phyloP scores from a whole-genome alignment of 202 grass and related monocot genomes.

The Miscanthus sacchariflorus region DNA sequence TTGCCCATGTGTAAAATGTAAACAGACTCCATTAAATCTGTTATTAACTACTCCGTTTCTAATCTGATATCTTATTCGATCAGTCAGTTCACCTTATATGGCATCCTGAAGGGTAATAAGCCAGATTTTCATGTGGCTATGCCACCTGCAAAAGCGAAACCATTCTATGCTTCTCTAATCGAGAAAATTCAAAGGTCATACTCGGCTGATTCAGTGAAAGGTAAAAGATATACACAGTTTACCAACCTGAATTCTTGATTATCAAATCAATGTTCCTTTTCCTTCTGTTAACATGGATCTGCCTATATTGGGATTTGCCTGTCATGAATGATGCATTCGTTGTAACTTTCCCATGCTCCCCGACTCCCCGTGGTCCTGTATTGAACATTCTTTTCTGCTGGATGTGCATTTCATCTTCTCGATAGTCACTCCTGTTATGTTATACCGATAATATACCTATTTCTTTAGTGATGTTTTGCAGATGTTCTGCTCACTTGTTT shows the following conservation, averaged over 20 bases:
- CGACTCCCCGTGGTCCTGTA: neutral
- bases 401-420: neutral
- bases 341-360: neutral
- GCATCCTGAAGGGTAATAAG: conserved; percentile 94
- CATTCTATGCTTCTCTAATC: conserved; percentile 81
- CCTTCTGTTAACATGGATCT: neutral
- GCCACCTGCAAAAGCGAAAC: conserved; percentile 90
- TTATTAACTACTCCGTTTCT: conserved; percentile 35
- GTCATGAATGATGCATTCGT: neutral
- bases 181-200: conserved; percentile 85
- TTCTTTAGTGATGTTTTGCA: neutral
- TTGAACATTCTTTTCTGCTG: conserved; percentile 6
- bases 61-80: conserved; percentile 57
- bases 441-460: neutral
- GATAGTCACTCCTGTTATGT: neutral
- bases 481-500: neutral
- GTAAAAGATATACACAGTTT: conserved; percentile 49
- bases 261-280: conserved; percentile 15
- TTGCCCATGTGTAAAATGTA: neutral
- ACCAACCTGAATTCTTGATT: conserved; percentile 35
- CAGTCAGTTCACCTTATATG: conserved; percentile 95
- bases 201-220: conserved; percentile 69
- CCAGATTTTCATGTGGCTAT: conserved; percentile 99
- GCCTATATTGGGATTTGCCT: neutral
- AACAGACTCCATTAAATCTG: neutral